Conservation (phyloP, 2,329 filamentous ascomycete genomes). For the Herpotrichia juniperi region DNA sequence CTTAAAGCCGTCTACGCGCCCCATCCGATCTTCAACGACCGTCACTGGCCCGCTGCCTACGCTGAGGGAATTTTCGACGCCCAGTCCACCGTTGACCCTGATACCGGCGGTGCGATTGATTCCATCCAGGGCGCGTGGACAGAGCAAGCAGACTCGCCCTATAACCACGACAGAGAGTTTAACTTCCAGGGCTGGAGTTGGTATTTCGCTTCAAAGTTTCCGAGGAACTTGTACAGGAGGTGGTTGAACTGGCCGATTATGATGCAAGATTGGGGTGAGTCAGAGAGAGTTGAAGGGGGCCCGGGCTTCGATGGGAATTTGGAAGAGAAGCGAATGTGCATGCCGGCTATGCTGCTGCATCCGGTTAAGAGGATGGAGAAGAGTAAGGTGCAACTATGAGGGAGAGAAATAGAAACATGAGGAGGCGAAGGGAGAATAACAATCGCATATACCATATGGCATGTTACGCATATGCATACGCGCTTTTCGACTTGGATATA, state of each 20-base stretch:
- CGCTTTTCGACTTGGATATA: not conserved
- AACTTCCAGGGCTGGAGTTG: conserved; percentile 87
- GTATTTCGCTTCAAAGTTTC: conserved; percentile 90
- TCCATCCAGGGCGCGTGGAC: conserved; percentile 62
- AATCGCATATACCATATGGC: not conserved
- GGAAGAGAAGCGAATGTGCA: conserved; percentile 80
- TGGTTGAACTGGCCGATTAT: conserved; percentile 86
- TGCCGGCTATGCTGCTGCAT: conserved; percentile 88
- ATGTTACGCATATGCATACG: not conserved
- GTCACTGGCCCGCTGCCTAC: conserved; percentile 81
- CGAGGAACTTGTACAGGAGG: conserved; percentile 78
- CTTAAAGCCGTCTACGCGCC: conserved; percentile 91
- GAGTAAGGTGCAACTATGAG: conserved; percentile 24
- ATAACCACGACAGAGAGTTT: conserved; percentile 74
- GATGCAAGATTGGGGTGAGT: conserved; percentile 78
- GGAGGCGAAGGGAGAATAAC: not conserved
- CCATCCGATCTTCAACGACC: conserved; percentile 86
- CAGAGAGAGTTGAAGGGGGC: conserved; percentile 63
- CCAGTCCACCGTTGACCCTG: conserved; percentile 24
- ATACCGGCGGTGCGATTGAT: conserved; percentile 57
- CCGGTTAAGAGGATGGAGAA: conserved; percentile 72
- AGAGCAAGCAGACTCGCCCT: conserved; percentile 49
- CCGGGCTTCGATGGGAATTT: conserved; percentile 50
- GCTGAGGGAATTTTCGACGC: conserved; percentile 81
- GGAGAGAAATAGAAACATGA: too few species aligned